Percentiles rank a stretch among this genome's conserved stretches.
Evolutionary conservation across 2,329 filamentous ascomycete species (phyloP).

Genomic region (Byssoonygena ceratinophila): DNA sequence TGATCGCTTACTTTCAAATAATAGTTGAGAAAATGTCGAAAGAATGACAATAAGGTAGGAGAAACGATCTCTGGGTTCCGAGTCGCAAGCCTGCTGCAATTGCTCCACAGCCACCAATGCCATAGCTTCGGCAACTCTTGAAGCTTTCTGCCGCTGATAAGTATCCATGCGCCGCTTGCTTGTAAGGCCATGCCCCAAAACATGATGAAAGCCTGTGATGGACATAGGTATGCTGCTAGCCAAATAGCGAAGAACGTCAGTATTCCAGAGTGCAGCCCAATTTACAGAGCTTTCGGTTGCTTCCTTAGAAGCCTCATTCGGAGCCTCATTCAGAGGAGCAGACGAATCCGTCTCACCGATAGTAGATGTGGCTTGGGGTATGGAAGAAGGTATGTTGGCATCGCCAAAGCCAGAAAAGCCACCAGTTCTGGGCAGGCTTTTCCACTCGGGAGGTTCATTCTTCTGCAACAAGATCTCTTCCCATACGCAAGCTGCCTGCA

Average conservation of each 20-base stretch:
- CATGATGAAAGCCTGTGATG: slow-evolving; percentile 77
- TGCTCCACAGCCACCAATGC: slow-evolving; percentile 60
- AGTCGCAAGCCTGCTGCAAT: slow-evolving; percentile 45
- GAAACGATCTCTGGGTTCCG: slow-evolving; percentile 46
- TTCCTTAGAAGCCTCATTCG: no score
- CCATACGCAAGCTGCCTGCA: slow-evolving; percentile 70
- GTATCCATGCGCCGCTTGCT: slow-evolving; percentile 61
- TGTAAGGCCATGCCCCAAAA: slow-evolving; percentile 69
- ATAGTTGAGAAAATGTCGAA: slow-evolving; percentile 63
- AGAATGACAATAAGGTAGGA: slow-evolving; percentile 75
- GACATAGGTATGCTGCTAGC: slow-evolving; percentile 67
- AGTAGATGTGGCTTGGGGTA: not conserved
- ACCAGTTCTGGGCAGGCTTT: slow-evolving; percentile 37
- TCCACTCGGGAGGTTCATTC: slow-evolving; percentile 55
- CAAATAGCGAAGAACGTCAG: slow-evolving; percentile 62
- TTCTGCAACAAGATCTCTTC: slow-evolving; percentile 70
- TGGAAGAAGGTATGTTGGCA: not conserved
- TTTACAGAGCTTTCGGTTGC: slow-evolving; percentile 19
- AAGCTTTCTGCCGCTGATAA: slow-evolving; percentile 51
- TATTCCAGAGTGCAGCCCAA: slow-evolving; percentile 57
- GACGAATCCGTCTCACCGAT: slow-evolving; percentile 12
- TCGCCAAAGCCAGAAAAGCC: slow-evolving; percentile 25
- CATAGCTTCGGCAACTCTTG: slow-evolving; percentile 55
- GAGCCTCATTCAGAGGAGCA: not conserved
- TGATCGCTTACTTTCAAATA: slow-evolving; percentile 54